phyloP scores from a whole-genome alignment of 106 monocot genomes.

The Allium cepa region DNA sequence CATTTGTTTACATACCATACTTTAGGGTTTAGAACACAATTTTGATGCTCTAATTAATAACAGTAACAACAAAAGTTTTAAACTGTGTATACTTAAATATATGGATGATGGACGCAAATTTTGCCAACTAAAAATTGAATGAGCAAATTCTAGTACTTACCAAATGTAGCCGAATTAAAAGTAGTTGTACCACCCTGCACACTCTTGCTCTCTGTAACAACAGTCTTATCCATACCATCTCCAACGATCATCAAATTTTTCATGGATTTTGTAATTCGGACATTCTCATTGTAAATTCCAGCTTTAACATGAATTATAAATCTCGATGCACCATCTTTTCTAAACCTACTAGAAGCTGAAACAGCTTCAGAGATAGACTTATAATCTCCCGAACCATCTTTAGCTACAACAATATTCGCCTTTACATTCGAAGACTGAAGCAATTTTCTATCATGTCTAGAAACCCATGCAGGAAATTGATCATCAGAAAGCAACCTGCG shows the following conservation, averaged over 20 bases:
- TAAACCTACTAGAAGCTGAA: constrained; percentile 2
- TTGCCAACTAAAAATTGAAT: too few relatives aligned
- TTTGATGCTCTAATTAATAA: too few relatives aligned
- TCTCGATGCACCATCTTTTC: not conserved
- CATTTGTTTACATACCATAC: too few relatives aligned
- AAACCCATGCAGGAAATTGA: too few relatives aligned
- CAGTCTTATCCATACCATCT: constrained; percentile 19
- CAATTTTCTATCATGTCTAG: not conserved
- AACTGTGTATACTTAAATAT: too few relatives aligned
- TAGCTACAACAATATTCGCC: constrained; percentile 6
- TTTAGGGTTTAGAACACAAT: too few relatives aligned
- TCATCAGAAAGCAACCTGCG: too few relatives aligned
- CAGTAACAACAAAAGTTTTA: too few relatives aligned
- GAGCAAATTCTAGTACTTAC: constrained; percentile 1
- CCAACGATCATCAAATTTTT: constrained; percentile 29
- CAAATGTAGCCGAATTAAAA: constrained; percentile 28
- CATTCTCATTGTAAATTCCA: constrained; percentile 27
- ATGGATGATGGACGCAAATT: too few relatives aligned
- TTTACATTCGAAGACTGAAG: constrained; percentile 13
- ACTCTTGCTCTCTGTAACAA: constrained; percentile 22
- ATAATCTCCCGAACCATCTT: too few relatives aligned
- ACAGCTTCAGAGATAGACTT: constrained; percentile 19
- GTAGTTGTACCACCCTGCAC: constrained; percentile 21
- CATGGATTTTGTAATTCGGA: not conserved
- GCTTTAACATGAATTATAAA: constrained; percentile 25